phyloP scores from a whole-genome alignment of 495 filamentous ascomycete species.

The Hypoxylon trugodes region DNA sequence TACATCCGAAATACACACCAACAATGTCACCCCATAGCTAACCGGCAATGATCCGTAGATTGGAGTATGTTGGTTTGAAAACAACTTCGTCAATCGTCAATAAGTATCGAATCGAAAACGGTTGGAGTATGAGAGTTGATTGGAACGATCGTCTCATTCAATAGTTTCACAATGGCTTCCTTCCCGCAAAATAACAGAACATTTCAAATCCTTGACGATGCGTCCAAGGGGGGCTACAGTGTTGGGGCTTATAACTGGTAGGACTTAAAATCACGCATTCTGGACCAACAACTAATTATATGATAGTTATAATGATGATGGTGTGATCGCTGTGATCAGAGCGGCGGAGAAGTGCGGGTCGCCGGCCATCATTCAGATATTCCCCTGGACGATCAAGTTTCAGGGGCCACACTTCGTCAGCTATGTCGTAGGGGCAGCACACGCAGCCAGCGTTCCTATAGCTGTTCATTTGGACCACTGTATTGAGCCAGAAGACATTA shows the following conservation, averaged over 20 bases:
- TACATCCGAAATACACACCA: no score
- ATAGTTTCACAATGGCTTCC: neutral
- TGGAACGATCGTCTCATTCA: neutral
- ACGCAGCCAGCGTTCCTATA: neutral
- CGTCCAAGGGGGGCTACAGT: neutral
- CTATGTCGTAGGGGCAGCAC: neutral
- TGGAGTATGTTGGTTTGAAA: neutral
- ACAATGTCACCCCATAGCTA: no score
- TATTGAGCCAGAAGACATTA: neutral
- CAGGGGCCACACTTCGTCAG: neutral
- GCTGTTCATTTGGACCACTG: neutral
- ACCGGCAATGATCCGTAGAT: neutral
- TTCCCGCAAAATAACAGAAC: neutral
- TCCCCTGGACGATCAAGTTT: neutral
- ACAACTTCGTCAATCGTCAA: no score
- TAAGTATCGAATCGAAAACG: neutral
- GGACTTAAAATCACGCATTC: neutral
- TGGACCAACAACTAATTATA: neutral
- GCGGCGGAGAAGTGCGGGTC: neutral
- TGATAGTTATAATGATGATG: neutral
- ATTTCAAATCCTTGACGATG: neutral
- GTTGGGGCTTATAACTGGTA: neutral
- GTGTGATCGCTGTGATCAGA: neutral
- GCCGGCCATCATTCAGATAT: neutral
- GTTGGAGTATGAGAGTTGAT: neutral